Evolutionary conservation across 164 flowering plant species (phyloP), one percentile per base, ranked within the genome.

Genomic region (Piper longum): DNA sequence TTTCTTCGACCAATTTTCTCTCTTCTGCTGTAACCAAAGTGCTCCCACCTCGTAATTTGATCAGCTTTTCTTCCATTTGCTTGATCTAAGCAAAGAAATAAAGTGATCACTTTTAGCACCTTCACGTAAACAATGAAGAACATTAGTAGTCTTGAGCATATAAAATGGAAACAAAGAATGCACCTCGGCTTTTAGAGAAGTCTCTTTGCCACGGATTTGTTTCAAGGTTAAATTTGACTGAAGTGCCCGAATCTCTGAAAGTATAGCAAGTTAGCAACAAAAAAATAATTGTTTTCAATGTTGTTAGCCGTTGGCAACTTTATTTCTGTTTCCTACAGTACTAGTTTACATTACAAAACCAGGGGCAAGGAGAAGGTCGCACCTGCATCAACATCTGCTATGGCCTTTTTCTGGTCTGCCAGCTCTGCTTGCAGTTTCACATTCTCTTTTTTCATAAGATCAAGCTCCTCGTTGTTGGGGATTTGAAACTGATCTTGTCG

Each of bases 401-500:
- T 77, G 56, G 78, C 81, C 73, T 64, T 84, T 75, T 71, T 95
- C 62, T 79, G 83, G 48, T 83, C 83, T 65, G 62, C 75, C 43
- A 87, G 75, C 68, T 80, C 82, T 59, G 82, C 73, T 72, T 91
- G 97, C 41, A 87, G 73, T 54, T 74, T 80, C 56, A 82, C 70
- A 71, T 88, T 91, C 62, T 80, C 87, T 67, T 82, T 89, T 76
- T 95, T 95, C 96, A 95, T 91, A 43, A 39, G 76, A 70, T 67
- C 81, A 64, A 95, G 87, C 76, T 87, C 99, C 57, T 91, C 91
- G 57, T 64, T 80, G 75, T 80, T 83, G 62, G 95, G 93, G 69
- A 95, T 91, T 59, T 88, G 77, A 65, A 88, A 89, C 70, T 85
- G 96, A 78, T 91, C 95, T 74, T 95, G 96, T 68, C 88, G 77